Evolutionary conservation across 495 filamentous ascomycete species (phyloP).

Genomic region (Diplogelasinospora grovesii): DNA sequence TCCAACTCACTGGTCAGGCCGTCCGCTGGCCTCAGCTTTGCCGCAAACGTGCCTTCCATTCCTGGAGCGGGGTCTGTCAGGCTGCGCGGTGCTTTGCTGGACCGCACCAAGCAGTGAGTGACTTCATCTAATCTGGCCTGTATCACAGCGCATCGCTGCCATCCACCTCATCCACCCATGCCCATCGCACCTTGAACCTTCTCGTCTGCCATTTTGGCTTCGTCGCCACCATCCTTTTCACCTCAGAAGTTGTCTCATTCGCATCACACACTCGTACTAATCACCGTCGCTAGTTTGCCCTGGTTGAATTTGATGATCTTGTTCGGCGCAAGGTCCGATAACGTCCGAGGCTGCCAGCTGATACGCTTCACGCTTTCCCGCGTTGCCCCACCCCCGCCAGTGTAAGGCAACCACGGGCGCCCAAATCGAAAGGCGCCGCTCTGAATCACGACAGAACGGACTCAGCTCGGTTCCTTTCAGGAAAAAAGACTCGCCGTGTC

Average conservation of each 20-base stretch:
- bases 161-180: not conserved
- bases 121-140: slow-evolving; percentile 16
- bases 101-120: slow-evolving; percentile 10
- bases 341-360: slow-evolving; percentile 15
- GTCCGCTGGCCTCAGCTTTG: too few relatives aligned
- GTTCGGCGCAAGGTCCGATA: too few relatives aligned
- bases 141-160: slow-evolving; percentile 5
- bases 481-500: too few relatives aligned
- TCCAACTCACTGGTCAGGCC: too few relatives aligned
- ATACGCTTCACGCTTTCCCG: slow-evolving; percentile 13
- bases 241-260: slow-evolving; percentile 1
- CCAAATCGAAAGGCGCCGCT: slow-evolving; percentile 3
- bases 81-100: not conserved
- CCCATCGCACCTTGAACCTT: slow-evolving; percentile 7
- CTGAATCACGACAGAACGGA: slow-evolving; percentile 12
- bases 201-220: slow-evolving; percentile 2
- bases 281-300: too few relatives aligned
- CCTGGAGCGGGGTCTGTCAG: too few relatives aligned
- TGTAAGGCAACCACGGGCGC: slow-evolving; percentile 16
- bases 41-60: too few relatives aligned
- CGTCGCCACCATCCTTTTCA: not conserved
- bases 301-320: too few relatives aligned
- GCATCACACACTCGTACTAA: too few relatives aligned
- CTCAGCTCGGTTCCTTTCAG: not conserved
- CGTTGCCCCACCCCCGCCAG: slow-evolving; percentile 15